Percentiles rank a stretch among this genome's conserved stretches.
Conservation (phyloP, 768 basidiomycete species). For the Tremella fuciformis region DNA sequence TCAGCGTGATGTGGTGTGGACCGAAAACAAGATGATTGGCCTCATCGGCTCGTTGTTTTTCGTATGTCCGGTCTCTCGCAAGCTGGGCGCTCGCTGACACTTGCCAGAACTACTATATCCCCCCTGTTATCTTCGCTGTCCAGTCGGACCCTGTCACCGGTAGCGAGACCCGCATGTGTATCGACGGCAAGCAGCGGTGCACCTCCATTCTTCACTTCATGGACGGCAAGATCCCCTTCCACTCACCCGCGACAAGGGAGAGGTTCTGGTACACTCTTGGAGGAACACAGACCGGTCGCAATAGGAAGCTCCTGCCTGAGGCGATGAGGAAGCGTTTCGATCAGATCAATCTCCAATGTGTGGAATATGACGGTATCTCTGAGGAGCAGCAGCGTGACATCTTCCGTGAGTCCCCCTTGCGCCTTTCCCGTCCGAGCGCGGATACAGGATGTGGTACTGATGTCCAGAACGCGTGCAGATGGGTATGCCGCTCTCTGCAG, state of each 20-base stretch:
- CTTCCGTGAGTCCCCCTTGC: constrained; percentile 40
- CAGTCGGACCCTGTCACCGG: constrained; percentile 8
- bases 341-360: constrained; percentile 44
- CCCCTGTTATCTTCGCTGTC: constrained; percentile 38
- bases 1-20: constrained; percentile 48
- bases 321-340: constrained; percentile 32
- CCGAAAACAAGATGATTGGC: constrained; percentile 27
- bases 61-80: constrained; percentile 18
- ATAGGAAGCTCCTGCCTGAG: constrained; percentile 23
- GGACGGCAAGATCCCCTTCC: constrained; percentile 40
- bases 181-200: constrained; percentile 48
- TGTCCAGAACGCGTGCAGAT: constrained; percentile 65
- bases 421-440: not conserved
- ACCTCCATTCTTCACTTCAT: constrained; percentile 36
- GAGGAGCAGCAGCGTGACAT: constrained; percentile 69
- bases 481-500: constrained; percentile 69
- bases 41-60: constrained; percentile 44
- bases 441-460: constrained; percentile 1
- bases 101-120: constrained; percentile 40
- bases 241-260: constrained; percentile 24
- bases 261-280: constrained; percentile 26
- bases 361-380: constrained; percentile 64
- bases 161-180: constrained; percentile 22
- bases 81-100: constrained; percentile 9
- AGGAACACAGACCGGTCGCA: not conserved